Conservation (phyloP, 2,329 filamentous ascomycete species). For the Ampelomyces quisqualis region DNA sequence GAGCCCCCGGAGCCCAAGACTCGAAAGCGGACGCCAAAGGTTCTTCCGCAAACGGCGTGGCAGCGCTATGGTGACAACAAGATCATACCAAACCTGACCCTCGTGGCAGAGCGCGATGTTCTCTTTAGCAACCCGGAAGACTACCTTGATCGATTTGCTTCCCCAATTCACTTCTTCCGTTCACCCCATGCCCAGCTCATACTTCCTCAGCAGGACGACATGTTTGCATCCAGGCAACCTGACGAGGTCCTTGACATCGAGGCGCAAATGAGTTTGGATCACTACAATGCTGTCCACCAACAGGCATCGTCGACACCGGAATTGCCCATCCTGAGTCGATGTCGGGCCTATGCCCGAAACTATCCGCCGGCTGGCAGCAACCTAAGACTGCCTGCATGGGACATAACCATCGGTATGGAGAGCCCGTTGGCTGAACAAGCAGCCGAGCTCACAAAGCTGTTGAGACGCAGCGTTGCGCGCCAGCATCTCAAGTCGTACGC, state of each 20-base stretch:
- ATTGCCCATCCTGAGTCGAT: constrained; percentile 27
- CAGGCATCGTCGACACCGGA: constrained; percentile 9
- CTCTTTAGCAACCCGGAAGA: constrained; percentile 48
- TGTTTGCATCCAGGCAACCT: constrained; percentile 28
- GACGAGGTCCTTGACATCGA: constrained; percentile 34
- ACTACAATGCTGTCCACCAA: constrained; percentile 27
- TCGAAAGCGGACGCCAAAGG: constrained; percentile 22
- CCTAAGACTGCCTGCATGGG: constrained; percentile 46
- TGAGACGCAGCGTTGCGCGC: constrained; percentile 45
- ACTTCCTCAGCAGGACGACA: constrained; percentile 27
- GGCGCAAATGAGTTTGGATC: constrained; percentile 29
- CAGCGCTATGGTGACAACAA: constrained; percentile 26
- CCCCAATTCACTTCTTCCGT: constrained; percentile 54
- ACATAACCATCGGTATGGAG: constrained; percentile 42
- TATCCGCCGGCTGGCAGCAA: constrained; percentile 47
- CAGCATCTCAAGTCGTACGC: constrained; percentile 28
- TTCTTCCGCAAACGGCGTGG: constrained; percentile 30
- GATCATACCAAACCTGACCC: constrained; percentile 27
- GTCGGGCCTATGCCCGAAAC: constrained; percentile 41
- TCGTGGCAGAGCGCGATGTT: constrained; percentile 38
- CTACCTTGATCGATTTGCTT: constrained; percentile 54
- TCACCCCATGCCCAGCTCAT: constrained; percentile 42
- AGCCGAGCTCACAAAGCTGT: constrained; percentile 43
- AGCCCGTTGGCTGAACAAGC: constrained; percentile 46
- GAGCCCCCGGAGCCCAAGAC: constrained; percentile 10